Percentiles rank a stretch among this genome's conserved stretches.
phyloP scores from a whole-genome alignment of 2,329 filamentous ascomycete genomes.

The Ustilaginoidea virens region DNA sequence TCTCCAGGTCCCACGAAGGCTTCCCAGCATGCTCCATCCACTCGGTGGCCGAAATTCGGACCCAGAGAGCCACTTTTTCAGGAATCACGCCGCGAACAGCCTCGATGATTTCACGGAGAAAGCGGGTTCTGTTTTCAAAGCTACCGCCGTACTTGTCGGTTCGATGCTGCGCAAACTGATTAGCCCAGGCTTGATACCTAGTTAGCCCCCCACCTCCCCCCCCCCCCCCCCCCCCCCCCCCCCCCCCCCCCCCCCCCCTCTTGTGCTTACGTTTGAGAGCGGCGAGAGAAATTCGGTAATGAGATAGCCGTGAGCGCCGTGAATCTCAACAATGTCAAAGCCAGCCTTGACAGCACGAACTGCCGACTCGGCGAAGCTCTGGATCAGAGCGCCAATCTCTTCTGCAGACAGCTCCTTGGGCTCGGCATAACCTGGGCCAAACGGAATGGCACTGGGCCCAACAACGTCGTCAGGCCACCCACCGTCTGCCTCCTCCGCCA shows the following conservation, averaged over 20 bases:
- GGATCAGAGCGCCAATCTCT: constrained; percentile 52
- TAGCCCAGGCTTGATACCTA: too few species aligned
- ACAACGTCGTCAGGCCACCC: constrained; percentile 44
- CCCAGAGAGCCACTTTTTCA: constrained; percentile 35
- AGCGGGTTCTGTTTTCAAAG: constrained; percentile 50
- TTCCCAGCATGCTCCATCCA: constrained; percentile 37
- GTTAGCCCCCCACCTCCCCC: too few species aligned
- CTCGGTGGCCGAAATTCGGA: constrained; percentile 47
- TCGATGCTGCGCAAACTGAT: constrained; percentile 22
- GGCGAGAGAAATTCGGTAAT: constrained; percentile 49
- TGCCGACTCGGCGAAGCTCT: constrained; percentile 42
- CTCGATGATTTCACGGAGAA: constrained; percentile 38
- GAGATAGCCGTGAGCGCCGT: constrained; percentile 51
- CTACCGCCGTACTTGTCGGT: constrained; percentile 51
- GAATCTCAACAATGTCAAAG: constrained; percentile 60
- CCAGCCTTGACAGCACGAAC: constrained; percentile 51
- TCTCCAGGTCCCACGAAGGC: constrained; percentile 51
- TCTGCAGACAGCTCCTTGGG: constrained; percentile 53
- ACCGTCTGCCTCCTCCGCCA: constrained; percentile 35
- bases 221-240: too few species aligned
- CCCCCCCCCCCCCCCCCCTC: too few species aligned
- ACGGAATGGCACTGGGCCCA: constrained; percentile 38
- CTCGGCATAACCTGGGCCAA: constrained; percentile 39
- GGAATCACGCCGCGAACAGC: constrained; percentile 37
- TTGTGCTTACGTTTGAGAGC: constrained; percentile 36